Percentiles rank a stretch among this genome's conserved stretches.
Evolutionary conservation across 2,329 filamentous ascomycete genomes (phyloP).

Genomic region (Moelleriella libera): DNA sequence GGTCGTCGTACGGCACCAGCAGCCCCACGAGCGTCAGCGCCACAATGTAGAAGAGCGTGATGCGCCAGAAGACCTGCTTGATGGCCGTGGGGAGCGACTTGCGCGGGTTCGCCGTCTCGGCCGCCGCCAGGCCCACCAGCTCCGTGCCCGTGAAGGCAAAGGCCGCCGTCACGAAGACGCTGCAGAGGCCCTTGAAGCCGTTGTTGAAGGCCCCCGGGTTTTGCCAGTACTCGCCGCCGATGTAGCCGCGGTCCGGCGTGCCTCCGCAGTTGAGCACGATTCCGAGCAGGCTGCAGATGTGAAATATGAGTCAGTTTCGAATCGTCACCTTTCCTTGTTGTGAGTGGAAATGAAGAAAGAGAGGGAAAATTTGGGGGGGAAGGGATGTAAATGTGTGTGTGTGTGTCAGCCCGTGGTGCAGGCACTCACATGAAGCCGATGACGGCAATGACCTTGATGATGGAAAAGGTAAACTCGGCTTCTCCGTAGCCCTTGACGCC

Average conservation of each 20-base stretch:
- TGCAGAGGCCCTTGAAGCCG: conserved; percentile 72
- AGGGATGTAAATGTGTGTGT: no score
- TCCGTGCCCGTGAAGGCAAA: conserved; percentile 66
- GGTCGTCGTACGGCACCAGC: conserved; percentile 61
- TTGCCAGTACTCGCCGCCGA: conserved; percentile 66
- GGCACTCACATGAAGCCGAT: conserved; percentile 68
- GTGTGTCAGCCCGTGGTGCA: neutral
- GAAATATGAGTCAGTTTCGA: neutral
- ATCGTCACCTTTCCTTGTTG: neutral
- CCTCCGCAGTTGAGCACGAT: conserved; percentile 78
- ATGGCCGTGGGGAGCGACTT: conserved; percentile 74
- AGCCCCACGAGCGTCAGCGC: conserved; percentile 73
- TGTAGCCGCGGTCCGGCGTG: conserved; percentile 57
- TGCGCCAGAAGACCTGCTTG: conserved; percentile 92
- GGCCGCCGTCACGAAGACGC: conserved; percentile 55
- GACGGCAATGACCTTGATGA: conserved; percentile 74
- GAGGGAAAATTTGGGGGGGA: neutral
- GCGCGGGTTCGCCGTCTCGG: conserved; percentile 60
- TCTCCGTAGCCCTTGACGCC: conserved; percentile 83
- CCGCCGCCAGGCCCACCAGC: conserved; percentile 60
- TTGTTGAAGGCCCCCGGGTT: conserved; percentile 74
- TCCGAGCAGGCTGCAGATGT: conserved; percentile 53
- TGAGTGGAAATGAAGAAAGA: neutral
- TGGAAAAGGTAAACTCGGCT: conserved; percentile 75
- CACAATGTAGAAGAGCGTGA: conserved; percentile 77